phyloP scores from a whole-genome alignment of 805 yeast genomes.

The Komagataella kurtzmanii region DNA sequence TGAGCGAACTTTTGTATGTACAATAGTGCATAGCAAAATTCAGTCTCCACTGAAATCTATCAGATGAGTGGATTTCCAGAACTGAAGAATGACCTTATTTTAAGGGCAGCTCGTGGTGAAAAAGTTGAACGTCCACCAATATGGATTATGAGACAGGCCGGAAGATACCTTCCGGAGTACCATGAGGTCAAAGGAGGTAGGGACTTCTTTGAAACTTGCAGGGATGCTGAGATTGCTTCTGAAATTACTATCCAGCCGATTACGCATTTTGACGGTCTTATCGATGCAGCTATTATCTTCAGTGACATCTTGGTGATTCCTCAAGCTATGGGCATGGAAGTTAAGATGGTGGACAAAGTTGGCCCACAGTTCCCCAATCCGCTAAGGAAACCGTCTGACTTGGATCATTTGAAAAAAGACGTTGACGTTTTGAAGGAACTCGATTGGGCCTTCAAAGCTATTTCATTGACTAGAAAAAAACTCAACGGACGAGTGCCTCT shows the following conservation, averaged over 20 bases:
- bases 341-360: constrained; percentile 84
- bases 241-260: constrained; percentile 94
- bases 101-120: constrained; percentile 87
- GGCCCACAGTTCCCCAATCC: constrained; percentile 94
- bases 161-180: constrained; percentile 84
- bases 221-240: constrained; percentile 88
- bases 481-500: constrained; percentile 86
- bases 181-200: constrained; percentile 74
- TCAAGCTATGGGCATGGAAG: constrained; percentile 95
- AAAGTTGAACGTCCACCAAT: constrained; percentile 93
- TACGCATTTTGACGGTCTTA: constrained; percentile 73
- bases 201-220: constrained; percentile 91
- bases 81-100: constrained; percentile 76
- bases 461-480: constrained; percentile 77
- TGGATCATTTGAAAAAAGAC: constrained; percentile 40
- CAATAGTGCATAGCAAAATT: not conserved
- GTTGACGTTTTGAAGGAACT: constrained; percentile 68
- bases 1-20: not conserved
- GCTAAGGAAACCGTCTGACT: constrained; percentile 58
- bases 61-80: constrained; percentile 41
- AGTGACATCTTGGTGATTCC: constrained; percentile 93
- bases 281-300: constrained; percentile 95
- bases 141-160: constrained; percentile 99
- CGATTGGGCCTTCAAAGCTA: constrained; percentile 93
- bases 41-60: not conserved